Conservation (phyloP, 176 grass and related monocot species). For the Aegilops tauschii region DNA sequence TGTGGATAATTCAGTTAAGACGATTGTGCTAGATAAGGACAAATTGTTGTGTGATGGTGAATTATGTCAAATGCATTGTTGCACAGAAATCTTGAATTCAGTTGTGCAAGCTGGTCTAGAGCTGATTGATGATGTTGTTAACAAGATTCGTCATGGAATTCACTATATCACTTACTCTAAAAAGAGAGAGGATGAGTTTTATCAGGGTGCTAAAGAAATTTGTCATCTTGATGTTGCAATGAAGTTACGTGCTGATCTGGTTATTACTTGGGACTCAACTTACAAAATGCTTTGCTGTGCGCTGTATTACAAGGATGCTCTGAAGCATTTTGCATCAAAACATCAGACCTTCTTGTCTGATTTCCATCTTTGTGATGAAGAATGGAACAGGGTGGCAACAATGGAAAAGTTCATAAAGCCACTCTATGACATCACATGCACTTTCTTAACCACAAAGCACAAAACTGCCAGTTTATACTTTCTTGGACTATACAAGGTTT, state of each 20-base stretch:
- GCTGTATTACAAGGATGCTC: constrained; percentile 20
- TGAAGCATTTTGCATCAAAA: constrained; percentile 26
- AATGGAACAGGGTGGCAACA: constrained; percentile 10
- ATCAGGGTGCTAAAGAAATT: constrained; percentile 3
- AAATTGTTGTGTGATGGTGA: constrained; percentile 30
- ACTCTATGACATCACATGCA: constrained; percentile 27
- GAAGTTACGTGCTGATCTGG: constrained; percentile 3
- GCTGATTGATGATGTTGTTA: constrained; percentile 22
- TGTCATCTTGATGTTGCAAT: constrained; percentile 20
- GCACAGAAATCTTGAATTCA: constrained; percentile 7
- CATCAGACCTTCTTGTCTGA: constrained; percentile 1
- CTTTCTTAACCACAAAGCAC: neutral
- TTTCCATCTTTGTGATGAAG: constrained; percentile 16
- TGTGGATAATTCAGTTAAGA: constrained; percentile 26
- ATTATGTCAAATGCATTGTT: constrained; percentile 18
- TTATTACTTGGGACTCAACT: constrained; percentile 28
- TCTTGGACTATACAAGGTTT: constrained; percentile 30
- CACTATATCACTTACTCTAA: constrained; percentile 8
- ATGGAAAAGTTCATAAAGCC: constrained; percentile 32
- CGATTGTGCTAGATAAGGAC: neutral
- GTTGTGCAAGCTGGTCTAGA: constrained; percentile 2
- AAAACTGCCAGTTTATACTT: constrained; percentile 35
- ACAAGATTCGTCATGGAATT: constrained; percentile 26
- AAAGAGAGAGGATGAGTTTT: neutral
- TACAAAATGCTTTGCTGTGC: constrained; percentile 30